phyloP scores from a whole-genome alignment of 2,329 filamentous ascomycete genomes.

The Monosporascus sp. region DNA sequence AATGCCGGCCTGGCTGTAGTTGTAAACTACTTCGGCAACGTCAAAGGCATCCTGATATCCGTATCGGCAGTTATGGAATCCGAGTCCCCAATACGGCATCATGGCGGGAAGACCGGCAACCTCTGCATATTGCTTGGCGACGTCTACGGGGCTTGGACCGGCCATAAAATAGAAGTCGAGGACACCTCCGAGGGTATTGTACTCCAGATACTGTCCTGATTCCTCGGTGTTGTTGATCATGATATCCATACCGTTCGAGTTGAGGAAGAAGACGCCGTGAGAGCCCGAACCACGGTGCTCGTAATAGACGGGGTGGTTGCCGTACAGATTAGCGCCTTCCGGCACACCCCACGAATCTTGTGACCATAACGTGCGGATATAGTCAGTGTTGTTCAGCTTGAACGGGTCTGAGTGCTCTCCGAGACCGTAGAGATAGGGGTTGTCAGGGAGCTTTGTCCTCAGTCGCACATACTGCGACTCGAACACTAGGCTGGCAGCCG shows the following conservation, averaged over 20 bases:
- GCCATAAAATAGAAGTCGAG: constrained; percentile 66
- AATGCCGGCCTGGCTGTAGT: constrained; percentile 60
- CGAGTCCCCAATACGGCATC: constrained; percentile 61
- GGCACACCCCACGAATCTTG: constrained; percentile 61
- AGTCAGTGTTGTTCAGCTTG: constrained; percentile 61
- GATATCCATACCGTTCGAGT: constrained; percentile 73
- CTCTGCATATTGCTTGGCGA: constrained; percentile 54
- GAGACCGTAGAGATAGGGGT: constrained; percentile 71
- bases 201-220: constrained; percentile 67
- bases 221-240: constrained; percentile 60
- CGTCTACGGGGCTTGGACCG: constrained; percentile 53
- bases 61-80: constrained; percentile 58
- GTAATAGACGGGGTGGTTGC: constrained; percentile 69
- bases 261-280: constrained; percentile 64
- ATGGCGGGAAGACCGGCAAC: constrained; percentile 53
- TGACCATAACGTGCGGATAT: constrained; percentile 66
- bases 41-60: constrained; percentile 60
- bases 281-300: constrained; percentile 59
- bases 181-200: constrained; percentile 72
- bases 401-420: constrained; percentile 73
- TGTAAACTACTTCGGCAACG: constrained; percentile 62
- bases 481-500: constrained; percentile 62
- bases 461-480: constrained; percentile 73
- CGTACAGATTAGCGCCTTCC: constrained; percentile 61
- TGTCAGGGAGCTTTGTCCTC: constrained; percentile 61